Percentiles rank a stretch among this genome's conserved stretches.
These are phyloP conservation scores for Termitomyces sp. DNA, from an alignment of 1,284 basidiomycete genomes.

Conservation along the genomic window DNA sequence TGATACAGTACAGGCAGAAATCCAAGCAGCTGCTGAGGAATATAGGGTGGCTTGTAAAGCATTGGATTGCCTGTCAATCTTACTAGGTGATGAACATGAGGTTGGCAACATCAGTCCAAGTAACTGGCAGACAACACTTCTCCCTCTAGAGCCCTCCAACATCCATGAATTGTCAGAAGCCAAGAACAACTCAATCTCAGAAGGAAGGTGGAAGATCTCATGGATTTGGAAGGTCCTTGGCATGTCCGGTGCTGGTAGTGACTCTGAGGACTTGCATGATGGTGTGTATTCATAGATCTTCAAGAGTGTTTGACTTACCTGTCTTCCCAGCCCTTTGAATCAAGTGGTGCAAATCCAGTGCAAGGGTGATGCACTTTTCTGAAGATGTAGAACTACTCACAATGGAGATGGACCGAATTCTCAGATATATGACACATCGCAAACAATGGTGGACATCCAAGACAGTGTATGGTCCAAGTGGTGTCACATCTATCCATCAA, in stretches of 20 bases:
- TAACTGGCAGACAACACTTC: conserved; percentile 5
- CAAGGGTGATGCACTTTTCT: background rate
- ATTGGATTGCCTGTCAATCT: background rate
- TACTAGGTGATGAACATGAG: background rate
- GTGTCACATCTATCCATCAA: background rate
- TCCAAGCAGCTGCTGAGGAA: conserved; percentile 3
- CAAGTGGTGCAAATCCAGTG: background rate
- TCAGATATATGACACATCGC: background rate
- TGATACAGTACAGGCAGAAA: conserved; percentile 2
- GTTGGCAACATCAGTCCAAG: background rate
- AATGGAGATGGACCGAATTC: conserved; percentile 1
- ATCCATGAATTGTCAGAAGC: conserved; percentile 3
- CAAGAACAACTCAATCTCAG: background rate
- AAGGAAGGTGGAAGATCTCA: conserved; percentile 1
- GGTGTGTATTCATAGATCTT: background rate
- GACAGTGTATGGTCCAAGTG: background rate
- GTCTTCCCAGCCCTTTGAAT: background rate
- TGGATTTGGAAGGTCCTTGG: conserved; percentile 3
- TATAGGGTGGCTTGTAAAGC: conserved; percentile 8
- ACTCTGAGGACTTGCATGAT: background rate
- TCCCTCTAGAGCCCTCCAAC: background rate
- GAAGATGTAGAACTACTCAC: background rate
- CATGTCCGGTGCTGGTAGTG: background rate
- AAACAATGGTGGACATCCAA: background rate
- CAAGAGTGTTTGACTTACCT: background rate